Base-by-base conservation (phyloP, 176 grass and related monocot genomes). In the Triticum urartu region DNA sequence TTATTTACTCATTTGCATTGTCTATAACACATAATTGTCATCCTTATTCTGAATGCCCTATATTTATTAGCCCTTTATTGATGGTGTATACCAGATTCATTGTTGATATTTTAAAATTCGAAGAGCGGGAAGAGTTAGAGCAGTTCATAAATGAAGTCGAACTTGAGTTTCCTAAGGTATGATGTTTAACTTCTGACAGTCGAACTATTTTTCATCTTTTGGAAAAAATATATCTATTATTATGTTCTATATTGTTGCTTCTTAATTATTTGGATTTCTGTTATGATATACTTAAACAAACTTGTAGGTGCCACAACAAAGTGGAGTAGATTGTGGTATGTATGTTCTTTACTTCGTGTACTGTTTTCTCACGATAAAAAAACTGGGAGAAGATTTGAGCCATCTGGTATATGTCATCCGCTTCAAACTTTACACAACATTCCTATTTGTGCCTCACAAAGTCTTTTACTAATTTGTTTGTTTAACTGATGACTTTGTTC, bases 261-360 rank as follows among this genome's bases (percentile, higher is more conserved):
- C 6, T 69, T 13, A 47, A 45, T 26, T 43, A 34, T 36, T 15
- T 26, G 17, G 45, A 43, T 75, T 86, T 75, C 62, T 67, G 35
- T 39, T 61, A 33, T 47, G 42, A 7, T 61, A 6, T 61, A 59
- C 43, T 33, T 78, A 15, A 40, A 79, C 15, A 54, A 85, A 54
- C 42, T 85, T 90, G 78, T 82, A 98, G 95, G 95, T 98, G 21
- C 95, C 95, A 34, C 92, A 95, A 65, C 93, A 95, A 84, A 93
- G 79, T 93, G 93, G 92, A 5, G 89, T 93, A 25, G 95, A 98
- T 76, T 98, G 95, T 85, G 95, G 95, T 43, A 85, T 89, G 82
- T 98, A 87, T 98, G 91, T 92, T 85, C 86, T 98, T 68, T 98
- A 95, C 75, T 98, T 98, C 72, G 89, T 98, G 61, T 35, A 86